These are phyloP conservation scores for Ottelia alismoides DNA, from an alignment of 106 monocot species.

Conservation along the genomic window DNA sequence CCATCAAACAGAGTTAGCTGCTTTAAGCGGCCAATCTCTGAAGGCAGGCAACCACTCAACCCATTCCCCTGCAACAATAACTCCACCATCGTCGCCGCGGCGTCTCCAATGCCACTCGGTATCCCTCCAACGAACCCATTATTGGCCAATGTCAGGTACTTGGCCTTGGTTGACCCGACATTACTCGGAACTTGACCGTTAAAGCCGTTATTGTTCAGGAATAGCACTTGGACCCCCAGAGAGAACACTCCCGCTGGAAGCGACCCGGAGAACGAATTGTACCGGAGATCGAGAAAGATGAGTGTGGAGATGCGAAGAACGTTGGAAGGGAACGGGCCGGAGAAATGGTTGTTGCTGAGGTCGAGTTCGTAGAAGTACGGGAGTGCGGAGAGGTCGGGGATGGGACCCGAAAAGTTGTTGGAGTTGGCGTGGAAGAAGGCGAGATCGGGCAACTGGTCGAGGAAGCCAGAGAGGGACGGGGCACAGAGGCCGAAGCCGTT, in stretches of 20 bases:
- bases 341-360: too few relatives aligned
- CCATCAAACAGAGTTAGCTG: constrained; percentile 24
- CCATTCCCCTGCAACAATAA: too few relatives aligned
- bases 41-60: constrained; percentile 5
- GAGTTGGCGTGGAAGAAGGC: too few relatives aligned
- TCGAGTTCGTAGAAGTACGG: constrained; percentile 11
- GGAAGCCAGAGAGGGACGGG: too few relatives aligned
- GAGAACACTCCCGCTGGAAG: not conserved
- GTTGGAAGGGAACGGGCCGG: constrained; percentile 6
- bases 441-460: too few relatives aligned
- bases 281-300: constrained; percentile 5
- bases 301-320: constrained; percentile 3
- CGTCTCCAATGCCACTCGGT: not conserved
- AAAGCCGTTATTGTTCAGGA: constrained; percentile 10
- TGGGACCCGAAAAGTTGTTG: too few relatives aligned
- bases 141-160: constrained; percentile 11
- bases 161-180: constrained; percentile 1
- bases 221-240: constrained; percentile 6
- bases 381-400: too few relatives aligned
- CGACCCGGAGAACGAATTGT: not conserved
- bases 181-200: not conserved
- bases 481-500: too few relatives aligned
- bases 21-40: constrained; percentile 2
- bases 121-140: constrained; percentile 4
- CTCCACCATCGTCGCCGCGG: not conserved